Percentiles rank a stretch among this genome's conserved stretches.
Evolutionary conservation across 1,139 yeast genomes (phyloP).

Genomic region (Kluyveromyces marxianus): DNA sequence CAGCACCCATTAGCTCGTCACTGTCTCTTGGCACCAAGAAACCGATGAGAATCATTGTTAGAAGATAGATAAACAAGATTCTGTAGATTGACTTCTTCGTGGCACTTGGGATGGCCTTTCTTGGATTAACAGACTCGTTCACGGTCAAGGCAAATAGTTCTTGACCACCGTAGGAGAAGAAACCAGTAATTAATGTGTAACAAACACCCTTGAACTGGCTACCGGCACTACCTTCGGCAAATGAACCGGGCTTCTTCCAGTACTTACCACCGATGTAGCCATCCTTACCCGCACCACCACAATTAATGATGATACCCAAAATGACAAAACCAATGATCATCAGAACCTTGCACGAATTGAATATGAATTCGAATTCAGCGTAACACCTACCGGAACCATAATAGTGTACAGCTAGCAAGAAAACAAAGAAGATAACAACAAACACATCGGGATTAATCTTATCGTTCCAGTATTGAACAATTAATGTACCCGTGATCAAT

Average conservation of each 20-base stretch:
- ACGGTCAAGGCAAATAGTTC: constrained; percentile 81
- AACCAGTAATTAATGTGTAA: constrained; percentile 69
- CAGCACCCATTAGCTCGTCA: constrained; percentile 41
- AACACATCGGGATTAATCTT: constrained; percentile 56
- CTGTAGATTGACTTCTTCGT: constrained; percentile 71
- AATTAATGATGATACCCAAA: constrained; percentile 48
- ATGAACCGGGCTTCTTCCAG: constrained; percentile 58
- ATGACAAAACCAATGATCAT: constrained; percentile 60
- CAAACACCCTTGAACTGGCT: constrained; percentile 65
- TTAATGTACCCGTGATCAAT: constrained; percentile 67
- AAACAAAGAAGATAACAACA: constrained; percentile 50
- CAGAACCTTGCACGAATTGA: constrained; percentile 48
- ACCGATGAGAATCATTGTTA: constrained; percentile 56
- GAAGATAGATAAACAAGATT: constrained; percentile 52
- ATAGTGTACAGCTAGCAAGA: constrained; percentile 48
- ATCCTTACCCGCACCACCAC: constrained; percentile 58
- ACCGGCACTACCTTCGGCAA: constrained; percentile 15
- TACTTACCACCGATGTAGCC: constrained; percentile 55
- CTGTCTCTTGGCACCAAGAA: constrained; percentile 54
- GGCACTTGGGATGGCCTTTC: constrained; percentile 60
- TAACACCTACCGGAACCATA: constrained; percentile 58
- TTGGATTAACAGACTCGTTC: constrained; percentile 77
- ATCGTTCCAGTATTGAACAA: constrained; percentile 58
- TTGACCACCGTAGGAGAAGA: constrained; percentile 79
- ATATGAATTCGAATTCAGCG: constrained; percentile 65